These are phyloP conservation scores for Candida sojae DNA, from an alignment of 1,139 yeast species.

Conservation along the genomic window DNA sequence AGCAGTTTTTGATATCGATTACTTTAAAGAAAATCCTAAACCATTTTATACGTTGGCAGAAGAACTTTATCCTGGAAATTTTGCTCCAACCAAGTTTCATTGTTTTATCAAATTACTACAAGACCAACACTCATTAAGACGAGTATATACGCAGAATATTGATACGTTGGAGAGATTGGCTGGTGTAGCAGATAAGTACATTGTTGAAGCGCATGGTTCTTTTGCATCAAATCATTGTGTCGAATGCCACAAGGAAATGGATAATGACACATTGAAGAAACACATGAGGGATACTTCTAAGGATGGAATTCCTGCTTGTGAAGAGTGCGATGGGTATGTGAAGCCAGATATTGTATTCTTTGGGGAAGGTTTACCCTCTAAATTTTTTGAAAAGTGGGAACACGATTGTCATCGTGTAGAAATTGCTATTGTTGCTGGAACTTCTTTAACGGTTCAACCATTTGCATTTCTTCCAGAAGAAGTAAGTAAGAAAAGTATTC, in stretches of 20 bases:
- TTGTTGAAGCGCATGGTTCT: constrained; percentile 95
- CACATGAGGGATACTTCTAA: constrained; percentile 34
- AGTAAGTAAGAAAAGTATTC: constrained; percentile 44
- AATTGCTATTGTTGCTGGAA: constrained; percentile 86
- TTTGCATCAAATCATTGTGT: constrained; percentile 85
- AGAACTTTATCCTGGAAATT: constrained; percentile 87
- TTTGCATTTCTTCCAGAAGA: constrained; percentile 82
- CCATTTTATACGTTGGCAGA: constrained; percentile 85
- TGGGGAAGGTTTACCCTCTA: constrained; percentile 79
- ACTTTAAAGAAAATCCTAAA: constrained; percentile 69
- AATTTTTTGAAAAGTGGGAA: constrained; percentile 70
- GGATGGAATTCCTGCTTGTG: constrained; percentile 52
- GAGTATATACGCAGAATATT: constrained; percentile 90
- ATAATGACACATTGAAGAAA: constrained; percentile 47
- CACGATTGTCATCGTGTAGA: constrained; percentile 62
- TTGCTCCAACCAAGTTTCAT: constrained; percentile 81
- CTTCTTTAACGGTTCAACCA: constrained; percentile 86
- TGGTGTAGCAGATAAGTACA: constrained; percentile 61
- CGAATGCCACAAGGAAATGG: constrained; percentile 62
- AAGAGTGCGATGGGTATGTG: constrained; percentile 67
- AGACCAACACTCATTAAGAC: constrained; percentile 56
- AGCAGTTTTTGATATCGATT: constrained; percentile 91
- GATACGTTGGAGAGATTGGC: constrained; percentile 89
- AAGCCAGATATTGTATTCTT: constrained; percentile 94
- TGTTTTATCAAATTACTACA: constrained; percentile 66